These are phyloP conservation scores for Dictyostelium purpureum DNA, from an alignment of 78 protist genomes.

Conservation along the genomic window DNA sequence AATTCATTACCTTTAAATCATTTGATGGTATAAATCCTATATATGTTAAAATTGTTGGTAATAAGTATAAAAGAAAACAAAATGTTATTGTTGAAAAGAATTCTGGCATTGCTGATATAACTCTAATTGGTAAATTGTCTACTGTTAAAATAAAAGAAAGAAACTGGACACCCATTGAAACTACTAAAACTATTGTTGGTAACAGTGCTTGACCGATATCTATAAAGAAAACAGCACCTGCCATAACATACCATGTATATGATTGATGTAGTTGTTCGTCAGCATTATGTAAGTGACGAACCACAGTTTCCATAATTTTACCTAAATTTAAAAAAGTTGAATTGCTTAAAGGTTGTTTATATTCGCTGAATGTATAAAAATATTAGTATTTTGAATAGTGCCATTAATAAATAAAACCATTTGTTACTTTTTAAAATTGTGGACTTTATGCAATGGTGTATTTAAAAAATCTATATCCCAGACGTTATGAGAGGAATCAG, in stretches of 20 bases:
- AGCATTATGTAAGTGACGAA: slow-evolving; percentile 71
- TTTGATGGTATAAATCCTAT: slow-evolving; percentile 25
- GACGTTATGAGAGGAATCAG: slow-evolving; percentile 45
- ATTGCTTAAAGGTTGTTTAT: background rate
- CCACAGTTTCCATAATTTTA: slow-evolving; percentile 53
- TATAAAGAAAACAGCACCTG: slow-evolving; percentile 66
- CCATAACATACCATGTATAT: slow-evolving; percentile 75
- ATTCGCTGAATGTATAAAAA: background rate
- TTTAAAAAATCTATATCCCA: slow-evolving; percentile 57
- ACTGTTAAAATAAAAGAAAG: background rate
- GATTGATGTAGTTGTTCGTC: slow-evolving; percentile 77
- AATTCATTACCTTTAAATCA: slow-evolving; percentile 14
- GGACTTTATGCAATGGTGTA: slow-evolving; percentile 46
- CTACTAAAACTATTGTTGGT: slow-evolving; percentile 39
- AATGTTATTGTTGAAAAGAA: slow-evolving; percentile 3
- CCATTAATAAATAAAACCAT: background rate
- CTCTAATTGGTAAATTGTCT: background rate
- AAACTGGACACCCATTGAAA: background rate
- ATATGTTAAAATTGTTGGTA: slow-evolving; percentile 33
- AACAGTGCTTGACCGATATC: slow-evolving; percentile 72
- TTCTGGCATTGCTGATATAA: slow-evolving; percentile 28
- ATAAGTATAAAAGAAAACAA: background rate
- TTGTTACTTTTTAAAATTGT: background rate
- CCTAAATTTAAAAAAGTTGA: slow-evolving; percentile 50
- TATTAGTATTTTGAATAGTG: background rate